Conservation (phyloP, 106 monocot species). For the Xerophyta viscosa region DNA sequence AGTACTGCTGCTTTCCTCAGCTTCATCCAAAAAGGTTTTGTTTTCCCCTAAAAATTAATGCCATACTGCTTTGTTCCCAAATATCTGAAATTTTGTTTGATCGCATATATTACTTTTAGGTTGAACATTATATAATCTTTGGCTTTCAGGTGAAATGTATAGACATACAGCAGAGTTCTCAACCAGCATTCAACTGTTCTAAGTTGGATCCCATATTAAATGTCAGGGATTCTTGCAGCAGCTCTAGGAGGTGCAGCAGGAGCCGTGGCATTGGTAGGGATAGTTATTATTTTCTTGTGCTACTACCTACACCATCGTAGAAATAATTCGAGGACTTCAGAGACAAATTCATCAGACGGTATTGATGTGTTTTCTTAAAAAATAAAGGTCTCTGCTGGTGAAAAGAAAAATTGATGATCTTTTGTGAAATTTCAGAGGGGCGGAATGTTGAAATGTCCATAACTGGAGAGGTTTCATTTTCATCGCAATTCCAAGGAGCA, state of each 20-base stretch:
- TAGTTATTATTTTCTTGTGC: constrained; percentile 21
- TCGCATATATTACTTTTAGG: no score
- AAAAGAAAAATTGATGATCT: no score
- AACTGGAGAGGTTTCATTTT: constrained; percentile 22
- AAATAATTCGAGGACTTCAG: constrained; percentile 38
- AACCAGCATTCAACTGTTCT: constrained; percentile 10
- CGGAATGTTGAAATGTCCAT: constrained; percentile 31
- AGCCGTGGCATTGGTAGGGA: constrained; percentile 52
- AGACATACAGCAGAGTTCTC: constrained; percentile 9
- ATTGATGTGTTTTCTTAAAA: neutral
- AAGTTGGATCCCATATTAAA: constrained; percentile 35
- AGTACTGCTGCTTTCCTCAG: no score
- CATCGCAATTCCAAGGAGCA: constrained; percentile 31
- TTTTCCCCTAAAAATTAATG: no score
- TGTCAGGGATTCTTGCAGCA: constrained; percentile 69
- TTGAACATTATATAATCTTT: neutral
- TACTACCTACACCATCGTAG: constrained; percentile 20
- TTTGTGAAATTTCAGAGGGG: constrained; percentile 23
- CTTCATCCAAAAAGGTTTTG: no score
- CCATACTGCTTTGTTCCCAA: no score
- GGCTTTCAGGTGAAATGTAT: constrained; percentile 42
- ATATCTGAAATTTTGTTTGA: no score
- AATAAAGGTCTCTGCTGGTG: no score
- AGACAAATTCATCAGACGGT: constrained; percentile 80
- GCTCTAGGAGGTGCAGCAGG: constrained; percentile 70